Conservation (phyloP, 2,329 filamentous ascomycete genomes). For the Emmonsia crescens region DNA sequence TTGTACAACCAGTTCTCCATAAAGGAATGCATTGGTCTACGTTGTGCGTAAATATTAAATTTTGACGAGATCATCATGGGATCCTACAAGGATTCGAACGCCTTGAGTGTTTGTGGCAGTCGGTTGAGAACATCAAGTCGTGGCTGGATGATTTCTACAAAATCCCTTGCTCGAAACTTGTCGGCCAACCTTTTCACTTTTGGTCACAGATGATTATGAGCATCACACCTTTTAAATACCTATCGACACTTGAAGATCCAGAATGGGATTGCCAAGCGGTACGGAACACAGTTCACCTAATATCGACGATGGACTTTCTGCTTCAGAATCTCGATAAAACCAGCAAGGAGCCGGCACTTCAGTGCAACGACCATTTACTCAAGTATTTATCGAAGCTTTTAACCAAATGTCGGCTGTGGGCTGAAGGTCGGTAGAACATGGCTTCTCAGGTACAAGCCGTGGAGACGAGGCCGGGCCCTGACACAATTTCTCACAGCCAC, state of each 20-base stretch:
- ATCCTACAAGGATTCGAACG: conserved; percentile 21
- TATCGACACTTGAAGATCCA: conserved; percentile 28
- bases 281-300: conserved; percentile 22
- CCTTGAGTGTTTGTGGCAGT: conserved; percentile 23
- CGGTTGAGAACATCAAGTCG: conserved; percentile 24
- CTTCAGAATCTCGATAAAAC: conserved; percentile 19
- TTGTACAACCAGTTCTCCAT: conserved; percentile 17
- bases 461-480: background rate
- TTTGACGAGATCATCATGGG: conserved; percentile 5
- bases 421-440: conserved; percentile 13
- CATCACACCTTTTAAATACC: conserved; percentile 27
- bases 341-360: conserved; percentile 19
- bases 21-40: conserved; percentile 11
- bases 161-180: conserved; percentile 17
- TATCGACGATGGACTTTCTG: conserved; percentile 23
- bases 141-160: conserved; percentile 25
- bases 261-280: conserved; percentile 30
- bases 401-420: conserved; percentile 16
- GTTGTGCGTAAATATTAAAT: background rate
- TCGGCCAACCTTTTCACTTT: conserved; percentile 27
- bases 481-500: conserved; percentile 4
- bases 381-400: conserved; percentile 19
- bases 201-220: conserved; percentile 29
- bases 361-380: conserved; percentile 22
- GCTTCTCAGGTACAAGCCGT: conserved; percentile 5